A percentile compares a stretch with the other conserved stretches of the same genome.
These are phyloP conservation scores for Ajuga reptans DNA, from an alignment of 305 asterid species.

Conservation along the genomic window DNA sequence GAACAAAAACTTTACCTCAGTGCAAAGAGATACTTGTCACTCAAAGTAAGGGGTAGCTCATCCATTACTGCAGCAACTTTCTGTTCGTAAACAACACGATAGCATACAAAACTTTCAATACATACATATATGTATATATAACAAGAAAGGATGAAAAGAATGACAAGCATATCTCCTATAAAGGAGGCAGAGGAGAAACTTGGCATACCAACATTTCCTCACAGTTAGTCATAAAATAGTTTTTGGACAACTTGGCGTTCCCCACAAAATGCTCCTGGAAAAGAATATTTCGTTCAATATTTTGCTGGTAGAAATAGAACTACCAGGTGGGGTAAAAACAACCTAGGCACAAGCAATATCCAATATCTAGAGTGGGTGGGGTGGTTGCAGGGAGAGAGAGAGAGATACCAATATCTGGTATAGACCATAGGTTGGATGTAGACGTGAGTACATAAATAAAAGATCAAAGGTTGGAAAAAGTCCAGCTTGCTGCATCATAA, in stretches of 20 bases:
- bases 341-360: background rate
- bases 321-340: background rate
- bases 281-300: background rate
- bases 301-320: background rate
- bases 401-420: conserved; percentile 62
- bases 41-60: conserved; percentile 68
- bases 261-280: conserved; percentile 69
- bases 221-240: conserved; percentile 63
- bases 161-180: conserved; percentile 2
- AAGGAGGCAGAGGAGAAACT: conserved; percentile 3
- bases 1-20: conserved; percentile 46
- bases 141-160: background rate
- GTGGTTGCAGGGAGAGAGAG: conserved; percentile 2
- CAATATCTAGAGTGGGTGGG: background rate
- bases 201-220: conserved; percentile 66
- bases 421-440: conserved; percentile 58
- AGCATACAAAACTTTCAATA: background rate
- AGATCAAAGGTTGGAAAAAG: conserved; percentile 82
- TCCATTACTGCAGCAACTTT: conserved; percentile 83
- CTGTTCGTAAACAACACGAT: conserved; percentile 35
- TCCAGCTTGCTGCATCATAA: conserved; percentile 74
- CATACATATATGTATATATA: background rate
- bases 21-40: conserved; percentile 69
- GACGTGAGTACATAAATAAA: conserved; percentile 61
- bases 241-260: conserved; percentile 74